Conservation (phyloP, 352 stramenopile genomes). For the Peronospora belbahrii region DNA sequence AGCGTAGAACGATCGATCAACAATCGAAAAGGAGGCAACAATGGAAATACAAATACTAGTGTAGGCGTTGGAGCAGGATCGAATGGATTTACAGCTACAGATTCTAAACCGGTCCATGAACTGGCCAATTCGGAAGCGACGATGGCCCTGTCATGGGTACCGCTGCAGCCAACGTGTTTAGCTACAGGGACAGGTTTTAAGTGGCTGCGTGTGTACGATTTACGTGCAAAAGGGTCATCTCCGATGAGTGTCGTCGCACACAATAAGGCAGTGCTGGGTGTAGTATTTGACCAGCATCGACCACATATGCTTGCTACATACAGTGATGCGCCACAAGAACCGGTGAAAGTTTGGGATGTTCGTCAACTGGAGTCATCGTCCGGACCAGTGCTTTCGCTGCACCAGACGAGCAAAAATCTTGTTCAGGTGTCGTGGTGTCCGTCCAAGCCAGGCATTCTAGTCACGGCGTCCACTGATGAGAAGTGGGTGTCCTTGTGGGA, state of each 20-base stretch:
- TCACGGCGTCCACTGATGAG: constrained; percentile 67
- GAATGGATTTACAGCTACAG: constrained; percentile 22
- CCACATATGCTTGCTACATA: constrained; percentile 80
- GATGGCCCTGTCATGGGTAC: constrained; percentile 75
- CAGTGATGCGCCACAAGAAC: constrained; percentile 71
- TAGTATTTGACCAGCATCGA: constrained; percentile 75
- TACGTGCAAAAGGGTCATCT: constrained; percentile 46
- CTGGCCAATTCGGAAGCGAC: constrained; percentile 80
- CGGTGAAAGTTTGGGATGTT: constrained; percentile 85
- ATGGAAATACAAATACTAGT: constrained; percentile 9
- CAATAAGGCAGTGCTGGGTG: constrained; percentile 76
- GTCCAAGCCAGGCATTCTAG: constrained; percentile 71
- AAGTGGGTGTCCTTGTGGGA: constrained; percentile 84
- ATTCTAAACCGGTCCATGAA: constrained; percentile 65
- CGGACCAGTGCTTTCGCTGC: constrained; percentile 59
- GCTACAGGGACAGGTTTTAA: constrained; percentile 82
- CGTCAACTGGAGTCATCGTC: constrained; percentile 62
- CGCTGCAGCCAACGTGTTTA: constrained; percentile 69
- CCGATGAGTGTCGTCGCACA: constrained; percentile 78
- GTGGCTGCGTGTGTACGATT: constrained; percentile 81
- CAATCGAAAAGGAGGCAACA: constrained; percentile 21
- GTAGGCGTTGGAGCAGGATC: constrained; percentile 18
- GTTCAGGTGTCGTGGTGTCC: constrained; percentile 79
- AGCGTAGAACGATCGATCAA: constrained; percentile 13
- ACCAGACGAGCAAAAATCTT: constrained; percentile 65